Evolutionary conservation across 108 stramenopile species (phyloP), one percentile per base, ranked within the genome.

Genomic region (Schizochytrium sp.): DNA sequence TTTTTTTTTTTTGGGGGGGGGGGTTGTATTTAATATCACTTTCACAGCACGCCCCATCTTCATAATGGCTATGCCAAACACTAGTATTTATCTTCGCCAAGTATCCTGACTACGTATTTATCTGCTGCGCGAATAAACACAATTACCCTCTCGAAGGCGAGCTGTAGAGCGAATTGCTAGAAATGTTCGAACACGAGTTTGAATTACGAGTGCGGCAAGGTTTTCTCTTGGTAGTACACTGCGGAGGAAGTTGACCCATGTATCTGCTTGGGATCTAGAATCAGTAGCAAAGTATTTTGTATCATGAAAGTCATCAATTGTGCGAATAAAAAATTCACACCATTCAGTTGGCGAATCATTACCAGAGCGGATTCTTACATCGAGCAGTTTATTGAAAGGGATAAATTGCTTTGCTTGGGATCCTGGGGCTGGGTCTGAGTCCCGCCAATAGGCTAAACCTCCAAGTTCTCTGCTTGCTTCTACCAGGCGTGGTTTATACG

Each of bases 201-300:
- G 64, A 28, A 69, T 28, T 8, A 69, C 5, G 64, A 69, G 64
- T 5, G 1, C 64, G 10, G 64, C 64, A 7, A 12, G 64, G 28
- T 69, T 12, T 15, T 69, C 64, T 0, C 64, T 38, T 8, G 64
- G 64, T 15, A 69, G 10, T 2, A 69, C 19, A 8, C 5, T 44
- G 28, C 64, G 64, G 42, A 69, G 7, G 44, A 69, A 69, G 64
- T 5, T 15, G 64, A 69, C 64, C 64, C 64, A 69, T 38, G 3
- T 0, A 8, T 69, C 19, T 38, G 64, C 64, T 38, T 69, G 42
- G 7, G 40, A 8, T 15, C 19, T 38, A 8, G 64, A 69, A 44
- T 44, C 44, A 44, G 64, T 44, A 0, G 44, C 64, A 12, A 69
- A 69, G 0, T 69, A 44, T 15, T 44, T 69, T 38, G 28, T 15